These are phyloP conservation scores for Candida succiphila DNA, from an alignment of 805 yeast genomes.

Conservation along the genomic window DNA sequence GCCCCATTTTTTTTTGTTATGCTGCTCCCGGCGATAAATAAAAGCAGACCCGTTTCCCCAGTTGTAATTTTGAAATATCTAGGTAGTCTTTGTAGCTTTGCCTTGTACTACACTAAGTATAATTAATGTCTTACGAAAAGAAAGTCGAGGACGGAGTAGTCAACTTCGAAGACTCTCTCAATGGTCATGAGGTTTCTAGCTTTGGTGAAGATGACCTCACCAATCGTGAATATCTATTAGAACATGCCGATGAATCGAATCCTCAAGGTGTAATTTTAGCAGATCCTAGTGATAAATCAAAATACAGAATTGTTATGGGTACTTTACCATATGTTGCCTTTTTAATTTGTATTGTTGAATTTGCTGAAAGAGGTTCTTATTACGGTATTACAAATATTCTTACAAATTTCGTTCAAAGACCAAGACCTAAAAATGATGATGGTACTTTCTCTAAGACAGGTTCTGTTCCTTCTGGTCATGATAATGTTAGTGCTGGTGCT, in stretches of 20 bases:
- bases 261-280: conserved; percentile 18
- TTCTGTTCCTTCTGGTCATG: conserved; percentile 25
- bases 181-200: no score
- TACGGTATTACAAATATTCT: conserved; percentile 38
- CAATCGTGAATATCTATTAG: conserved; percentile 10
- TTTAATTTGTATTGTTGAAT: conserved; percentile 28
- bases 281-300: conserved; percentile 19
- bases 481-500: conserved; percentile 36
- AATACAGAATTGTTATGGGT: conserved; percentile 29
- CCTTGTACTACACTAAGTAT: no score
- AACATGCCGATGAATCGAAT: conserved; percentile 19
- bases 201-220: neutral
- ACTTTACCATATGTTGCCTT: conserved; percentile 15
- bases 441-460: conserved; percentile 35
- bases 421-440: conserved; percentile 36
- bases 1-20: no score
- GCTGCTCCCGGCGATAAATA: no score
- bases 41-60: no score
- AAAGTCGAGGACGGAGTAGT: no score
- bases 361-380: conserved; percentile 47
- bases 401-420: conserved; percentile 40
- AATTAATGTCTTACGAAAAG: no score
- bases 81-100: no score
- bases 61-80: no score
- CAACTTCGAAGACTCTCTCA: neutral